These are phyloP conservation scores for Sextonia rubra DNA, from an alignment of 164 flowering plant genomes.

Conservation along the genomic window DNA sequence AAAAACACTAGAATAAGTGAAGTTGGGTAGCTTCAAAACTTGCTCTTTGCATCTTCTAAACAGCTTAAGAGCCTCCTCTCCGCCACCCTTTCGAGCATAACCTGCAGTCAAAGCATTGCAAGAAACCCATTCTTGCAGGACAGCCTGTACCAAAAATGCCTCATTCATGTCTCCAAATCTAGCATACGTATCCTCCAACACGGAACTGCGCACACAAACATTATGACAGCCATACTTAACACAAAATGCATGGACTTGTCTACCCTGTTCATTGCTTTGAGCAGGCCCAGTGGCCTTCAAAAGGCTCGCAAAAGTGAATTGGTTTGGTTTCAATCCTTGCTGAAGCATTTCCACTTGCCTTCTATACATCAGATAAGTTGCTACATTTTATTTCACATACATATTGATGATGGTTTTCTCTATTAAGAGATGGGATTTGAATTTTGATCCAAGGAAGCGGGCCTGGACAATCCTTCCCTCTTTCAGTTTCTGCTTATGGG, in stretches of 20 bases:
- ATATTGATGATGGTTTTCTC: slow-evolving; percentile 42
- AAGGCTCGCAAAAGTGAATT: slow-evolving; percentile 58
- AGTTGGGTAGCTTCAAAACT: slow-evolving; percentile 47
- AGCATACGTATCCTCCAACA: slow-evolving; percentile 67
- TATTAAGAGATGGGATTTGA: slow-evolving; percentile 28
- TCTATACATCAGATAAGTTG: slow-evolving; percentile 38
- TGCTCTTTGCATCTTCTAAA: slow-evolving; percentile 47
- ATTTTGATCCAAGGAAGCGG: slow-evolving; percentile 37
- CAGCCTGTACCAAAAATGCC: slow-evolving; percentile 34
- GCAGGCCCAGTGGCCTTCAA: slow-evolving; percentile 45
- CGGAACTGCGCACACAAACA: slow-evolving; percentile 56
- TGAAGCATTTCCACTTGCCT: slow-evolving; percentile 43
- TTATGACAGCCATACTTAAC: slow-evolving; percentile 39
- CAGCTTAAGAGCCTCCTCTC: slow-evolving; percentile 37
- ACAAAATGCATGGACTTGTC: slow-evolving; percentile 48
- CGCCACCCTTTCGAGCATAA: slow-evolving; percentile 56
- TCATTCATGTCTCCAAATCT: slow-evolving; percentile 44
- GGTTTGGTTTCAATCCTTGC: slow-evolving; percentile 46
- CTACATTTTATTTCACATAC: slow-evolving; percentile 60
- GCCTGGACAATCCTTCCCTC: slow-evolving; percentile 48
- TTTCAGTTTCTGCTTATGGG: slow-evolving; percentile 31
- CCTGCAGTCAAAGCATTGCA: slow-evolving; percentile 85
- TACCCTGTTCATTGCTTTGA: slow-evolving; percentile 22
- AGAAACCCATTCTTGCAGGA: slow-evolving; percentile 51
- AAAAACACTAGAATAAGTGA: slow-evolving; percentile 54